Evolutionary conservation across 2,329 filamentous ascomycete species (phyloP).

Genomic region (Fusarium praegraminearum): DNA sequence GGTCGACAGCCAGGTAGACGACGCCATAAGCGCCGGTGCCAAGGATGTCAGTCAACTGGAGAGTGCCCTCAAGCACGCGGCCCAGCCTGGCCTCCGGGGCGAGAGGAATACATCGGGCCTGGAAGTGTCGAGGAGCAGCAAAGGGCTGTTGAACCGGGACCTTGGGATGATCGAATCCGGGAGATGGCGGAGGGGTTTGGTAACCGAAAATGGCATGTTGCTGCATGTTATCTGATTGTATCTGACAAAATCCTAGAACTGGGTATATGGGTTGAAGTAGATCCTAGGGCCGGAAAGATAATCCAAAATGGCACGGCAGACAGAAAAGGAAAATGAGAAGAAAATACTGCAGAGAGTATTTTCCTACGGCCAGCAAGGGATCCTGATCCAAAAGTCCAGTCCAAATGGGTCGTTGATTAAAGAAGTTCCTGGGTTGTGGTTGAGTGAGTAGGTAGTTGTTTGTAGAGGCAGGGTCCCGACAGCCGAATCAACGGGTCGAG

Average conservation of each 20-base stretch:
- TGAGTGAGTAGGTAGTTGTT: conserved; percentile 43
- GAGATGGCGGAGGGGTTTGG: conserved; percentile 69
- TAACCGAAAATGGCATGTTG: conserved; percentile 68
- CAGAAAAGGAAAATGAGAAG: conserved; percentile 43
- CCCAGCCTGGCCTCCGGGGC: conserved; percentile 88
- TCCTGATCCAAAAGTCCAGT: conserved; percentile 49
- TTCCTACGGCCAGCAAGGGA: conserved; percentile 43
- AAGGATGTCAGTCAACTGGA: conserved; percentile 86
- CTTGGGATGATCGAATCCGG: conserved; percentile 64
- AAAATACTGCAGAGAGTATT: conserved; percentile 41
- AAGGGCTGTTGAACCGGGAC: conserved; percentile 57
- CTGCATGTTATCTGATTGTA: conserved; percentile 65
- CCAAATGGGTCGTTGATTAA: conserved; percentile 43
- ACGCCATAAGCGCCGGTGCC: conserved; percentile 97
- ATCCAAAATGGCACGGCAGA: conserved; percentile 44
- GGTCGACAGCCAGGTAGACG: conserved; percentile 89
- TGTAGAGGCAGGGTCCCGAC: conserved; percentile 49
- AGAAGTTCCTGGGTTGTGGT: conserved; percentile 38
- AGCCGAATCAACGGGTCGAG: conserved; percentile 66
- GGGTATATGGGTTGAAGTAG: conserved; percentile 35
- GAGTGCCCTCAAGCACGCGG: conserved; percentile 81
- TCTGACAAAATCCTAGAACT: conserved; percentile 44
- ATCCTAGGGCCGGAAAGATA: conserved; percentile 37
- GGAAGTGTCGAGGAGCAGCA: conserved; percentile 55
- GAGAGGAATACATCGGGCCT: conserved; percentile 65